Percentiles rank a stretch among this genome's conserved stretches.
phyloP scores from a whole-genome alignment of 139 green algal genomes.

The Micractinium conductrix region DNA sequence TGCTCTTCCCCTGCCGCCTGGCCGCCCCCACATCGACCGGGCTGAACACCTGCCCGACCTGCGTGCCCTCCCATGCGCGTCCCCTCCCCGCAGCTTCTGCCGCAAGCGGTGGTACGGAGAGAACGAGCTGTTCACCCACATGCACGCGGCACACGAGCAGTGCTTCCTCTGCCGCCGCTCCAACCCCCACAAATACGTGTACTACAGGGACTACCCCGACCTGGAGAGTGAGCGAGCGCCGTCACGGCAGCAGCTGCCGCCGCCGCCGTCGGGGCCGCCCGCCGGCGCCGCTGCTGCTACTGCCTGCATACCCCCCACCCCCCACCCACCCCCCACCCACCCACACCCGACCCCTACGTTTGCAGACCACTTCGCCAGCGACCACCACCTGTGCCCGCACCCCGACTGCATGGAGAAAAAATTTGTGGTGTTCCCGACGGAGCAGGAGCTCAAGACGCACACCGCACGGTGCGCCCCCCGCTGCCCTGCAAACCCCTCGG shows the following conservation, averaged over 20 bases:
- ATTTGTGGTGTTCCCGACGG: conserved; percentile 90
- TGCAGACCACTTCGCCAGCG: conserved; percentile 82
- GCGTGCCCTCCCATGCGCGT: too few relatives aligned
- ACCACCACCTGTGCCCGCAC: conserved; percentile 89
- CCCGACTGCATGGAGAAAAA: conserved; percentile 85
- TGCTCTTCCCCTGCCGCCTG: not conserved
- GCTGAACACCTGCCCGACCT: too few relatives aligned
- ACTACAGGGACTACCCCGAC: conserved; percentile 90
- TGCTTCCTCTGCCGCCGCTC: conserved; percentile 87
- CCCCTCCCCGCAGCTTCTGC: conserved; percentile 85
- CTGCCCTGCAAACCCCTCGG: too few relatives aligned
- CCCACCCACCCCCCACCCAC: not conserved
- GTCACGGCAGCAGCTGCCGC: too few relatives aligned
- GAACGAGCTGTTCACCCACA: conserved; percentile 93
- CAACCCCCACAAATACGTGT: conserved; percentile 82
- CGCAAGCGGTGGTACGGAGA: conserved; percentile 84
- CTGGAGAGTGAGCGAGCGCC: conserved; percentile 65
- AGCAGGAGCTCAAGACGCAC: conserved; percentile 49
- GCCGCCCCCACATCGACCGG: too few relatives aligned
- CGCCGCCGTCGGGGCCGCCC: too few relatives aligned
- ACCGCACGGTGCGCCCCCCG: not conserved
- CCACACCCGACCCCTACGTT: not conserved
- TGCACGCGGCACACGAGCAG: conserved; percentile 87
- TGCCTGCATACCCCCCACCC: not conserved
- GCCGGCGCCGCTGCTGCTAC: not conserved